Base-by-base conservation (phyloP, 371 early-diverging fungal species). In the Mortierella sp. region DNA sequence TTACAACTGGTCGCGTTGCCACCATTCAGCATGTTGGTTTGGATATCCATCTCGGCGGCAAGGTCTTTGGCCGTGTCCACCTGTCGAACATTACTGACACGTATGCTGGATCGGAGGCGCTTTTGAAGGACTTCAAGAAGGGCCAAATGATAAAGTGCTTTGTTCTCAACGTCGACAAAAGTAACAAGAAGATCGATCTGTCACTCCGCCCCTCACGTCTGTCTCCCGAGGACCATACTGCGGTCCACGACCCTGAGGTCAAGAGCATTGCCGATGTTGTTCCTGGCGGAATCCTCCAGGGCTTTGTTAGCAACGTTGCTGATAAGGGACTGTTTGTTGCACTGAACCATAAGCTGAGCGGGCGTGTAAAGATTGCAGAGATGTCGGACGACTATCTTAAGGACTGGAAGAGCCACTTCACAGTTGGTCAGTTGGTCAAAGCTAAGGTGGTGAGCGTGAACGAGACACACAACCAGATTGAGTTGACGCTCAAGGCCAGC, bases 371-470 rank as follows among this genome's bases (percentile, higher is more conserved):
- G 82, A 94, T 97, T 76, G 84, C 88, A 44, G 92, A 96, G 64
- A 60, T 97, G n/a, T 90, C 91, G 0, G 97, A 97, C 79, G 90
- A 88, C 34, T 95, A 84, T 67, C 82, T 96, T 31, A 90, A 91
- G 69, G 93, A 96, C 54, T 93, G 95, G 87, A 87, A 91, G 79
- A 61, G 64, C 30, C 79, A 86, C 6, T 93, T 90, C 78, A 82
- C 87, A 23, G 70, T 86, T 15, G 96, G 95, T 17, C 89, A 92
- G 65, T 71, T 92, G 12, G 95, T 97, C 12, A 83, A 84, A 24
- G 92, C 89, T 39, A 84, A 87, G 64, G 83, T 97, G 15, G 66
- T 94, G n/a, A 81, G 64, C 59, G 81, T 62, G 32, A 73, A 68
- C 34, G 63, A 57, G 41, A 46, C 52, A 30, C 58, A 59, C 19